Base-by-base conservation (phyloP, 108 stramenopile species). In the Pseudonitzschia multiseries region DNA sequence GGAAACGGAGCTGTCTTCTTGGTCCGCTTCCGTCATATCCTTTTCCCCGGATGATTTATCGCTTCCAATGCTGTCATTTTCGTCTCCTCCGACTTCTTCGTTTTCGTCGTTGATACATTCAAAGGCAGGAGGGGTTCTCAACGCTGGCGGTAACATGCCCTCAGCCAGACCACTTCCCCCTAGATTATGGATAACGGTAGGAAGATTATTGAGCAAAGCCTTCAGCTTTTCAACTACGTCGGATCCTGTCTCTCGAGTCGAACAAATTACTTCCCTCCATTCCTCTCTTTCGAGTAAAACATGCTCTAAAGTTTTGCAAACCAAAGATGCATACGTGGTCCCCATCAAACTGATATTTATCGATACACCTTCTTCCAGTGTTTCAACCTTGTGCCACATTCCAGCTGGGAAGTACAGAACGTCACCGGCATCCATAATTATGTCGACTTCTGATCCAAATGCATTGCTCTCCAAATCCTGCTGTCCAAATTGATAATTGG, bases 361-460 rank as follows among this genome's bases (percentile, higher is more conserved):
- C 6, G 89, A 90, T 12, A 96, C 80, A 20, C 94, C 94, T 6
- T 85, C 83, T 75, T 92, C 90, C 18, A 94, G 4, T 17, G 90
- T 89, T 70, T 93, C 89, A 9, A 97, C 91, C 53, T 80, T 81
- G 71, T 97, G 97, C 93, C 90, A 97, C 88, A 95, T 89, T 20
- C 86, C 86, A 0, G 97, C 91, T 27, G 97, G 97, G 73, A 93
- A 91, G 71, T 97, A 97, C 17, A 96, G 75, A 12, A 94, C 88
- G 80, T 97, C 97, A 15, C 97, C 97, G 0, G 94, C 85, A 33
- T 86, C 44, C 40, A 97, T 46, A 41, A 70, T 70, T 8, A 95
- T 65, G 18, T 68, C 76, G 41, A 77, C 62, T 33, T 83, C 87
- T 18, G 70, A 32, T 0, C 91, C 95, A 31, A 33, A 66, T 0